phyloP scores from a whole-genome alignment of 1,139 yeast genomes.

The Protomyces inundatus region DNA sequence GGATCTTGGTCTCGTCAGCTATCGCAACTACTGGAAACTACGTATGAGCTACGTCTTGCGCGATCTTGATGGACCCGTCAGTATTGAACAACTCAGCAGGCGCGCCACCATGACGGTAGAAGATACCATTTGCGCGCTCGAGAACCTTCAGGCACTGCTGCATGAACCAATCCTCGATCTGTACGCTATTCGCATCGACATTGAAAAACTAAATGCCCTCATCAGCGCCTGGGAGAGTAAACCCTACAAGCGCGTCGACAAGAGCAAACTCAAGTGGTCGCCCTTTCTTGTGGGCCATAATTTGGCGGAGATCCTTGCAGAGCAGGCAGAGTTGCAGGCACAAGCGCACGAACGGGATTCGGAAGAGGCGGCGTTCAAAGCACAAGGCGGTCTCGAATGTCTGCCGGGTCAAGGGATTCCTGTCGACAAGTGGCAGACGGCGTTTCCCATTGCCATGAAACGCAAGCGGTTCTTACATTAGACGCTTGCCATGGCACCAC shows the following conservation, averaged over 20 bases:
- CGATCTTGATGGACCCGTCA: slow-evolving; percentile 42
- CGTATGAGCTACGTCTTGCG: slow-evolving; percentile 52
- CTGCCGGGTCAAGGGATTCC: slow-evolving; percentile 5
- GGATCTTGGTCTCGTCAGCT: slow-evolving; percentile 77
- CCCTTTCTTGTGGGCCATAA: slow-evolving; percentile 21
- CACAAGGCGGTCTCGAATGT: neutral
- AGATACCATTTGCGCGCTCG: slow-evolving; percentile 82
- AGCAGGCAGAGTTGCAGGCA: slow-evolving; percentile 5
- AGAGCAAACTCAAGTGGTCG: slow-evolving; percentile 56
- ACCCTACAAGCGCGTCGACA: slow-evolving; percentile 50
- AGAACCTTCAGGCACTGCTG: slow-evolving; percentile 60
- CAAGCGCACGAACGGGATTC: neutral
- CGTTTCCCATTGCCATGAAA: slow-evolving; percentile 16
- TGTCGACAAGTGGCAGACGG: slow-evolving; percentile 16
- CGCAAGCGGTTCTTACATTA: slow-evolving; percentile 4
- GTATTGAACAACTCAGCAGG: slow-evolving; percentile 58
- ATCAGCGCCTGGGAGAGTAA: slow-evolving; percentile 55
- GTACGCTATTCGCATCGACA: slow-evolving; percentile 55
- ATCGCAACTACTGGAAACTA: slow-evolving; percentile 79
- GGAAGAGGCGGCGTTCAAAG: slow-evolving; percentile 1
- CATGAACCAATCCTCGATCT: slow-evolving; percentile 44
- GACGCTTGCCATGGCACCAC: no score
- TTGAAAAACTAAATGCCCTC: slow-evolving; percentile 44
- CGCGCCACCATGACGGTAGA: slow-evolving; percentile 76
- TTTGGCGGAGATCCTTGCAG: slow-evolving; percentile 19